Percentiles rank a stretch among this genome's conserved stretches.
Evolutionary conservation across 2,329 filamentous ascomycete genomes (phyloP).

Genomic region (Geosmithia morbida): DNA sequence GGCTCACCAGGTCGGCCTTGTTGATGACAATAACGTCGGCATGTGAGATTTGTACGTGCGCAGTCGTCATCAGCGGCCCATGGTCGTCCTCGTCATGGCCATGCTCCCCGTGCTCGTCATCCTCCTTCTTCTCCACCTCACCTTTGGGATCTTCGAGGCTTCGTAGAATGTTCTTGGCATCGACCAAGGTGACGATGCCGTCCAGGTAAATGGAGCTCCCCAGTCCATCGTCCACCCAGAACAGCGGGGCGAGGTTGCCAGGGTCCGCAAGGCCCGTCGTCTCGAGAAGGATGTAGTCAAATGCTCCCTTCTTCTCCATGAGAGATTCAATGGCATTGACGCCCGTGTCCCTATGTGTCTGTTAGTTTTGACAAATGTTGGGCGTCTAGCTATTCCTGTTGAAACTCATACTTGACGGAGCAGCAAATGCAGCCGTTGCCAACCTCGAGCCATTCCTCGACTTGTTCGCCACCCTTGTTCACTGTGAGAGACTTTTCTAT

Average conservation of each 20-base stretch:
- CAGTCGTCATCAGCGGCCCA: constrained; percentile 64
- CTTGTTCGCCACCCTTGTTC: constrained; percentile 66
- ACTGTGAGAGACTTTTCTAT: constrained; percentile 94
- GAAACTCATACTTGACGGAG: constrained; percentile 61
- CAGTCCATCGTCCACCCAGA: constrained; percentile 95
- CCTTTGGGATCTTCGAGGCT: constrained; percentile 61
- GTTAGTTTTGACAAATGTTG: neutral
- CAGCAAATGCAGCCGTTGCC: constrained; percentile 97
- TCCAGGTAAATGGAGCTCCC: constrained; percentile 94
- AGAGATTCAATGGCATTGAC: constrained; percentile 91
- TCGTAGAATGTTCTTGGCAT: constrained; percentile 80
- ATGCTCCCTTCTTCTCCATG: constrained; percentile 85
- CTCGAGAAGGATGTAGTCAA: constrained; percentile 95
- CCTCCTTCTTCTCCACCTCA: constrained; percentile 35
- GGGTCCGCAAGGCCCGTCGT: constrained; percentile 93
- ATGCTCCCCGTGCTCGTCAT: constrained; percentile 18
- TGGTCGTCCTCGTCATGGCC: constrained; percentile 20
- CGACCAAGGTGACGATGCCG: constrained; percentile 89
- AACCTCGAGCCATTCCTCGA: constrained; percentile 90
- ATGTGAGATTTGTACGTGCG: constrained; percentile 92
- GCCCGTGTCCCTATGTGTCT: constrained; percentile 57
- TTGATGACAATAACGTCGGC: constrained; percentile 93
- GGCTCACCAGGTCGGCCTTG: constrained; percentile 72
- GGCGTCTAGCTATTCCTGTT: neutral
- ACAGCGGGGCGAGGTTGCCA: constrained; percentile 86